Base-by-base conservation (phyloP, 2,329 filamentous ascomycete genomes). In the Exophiala sp. region DNA sequence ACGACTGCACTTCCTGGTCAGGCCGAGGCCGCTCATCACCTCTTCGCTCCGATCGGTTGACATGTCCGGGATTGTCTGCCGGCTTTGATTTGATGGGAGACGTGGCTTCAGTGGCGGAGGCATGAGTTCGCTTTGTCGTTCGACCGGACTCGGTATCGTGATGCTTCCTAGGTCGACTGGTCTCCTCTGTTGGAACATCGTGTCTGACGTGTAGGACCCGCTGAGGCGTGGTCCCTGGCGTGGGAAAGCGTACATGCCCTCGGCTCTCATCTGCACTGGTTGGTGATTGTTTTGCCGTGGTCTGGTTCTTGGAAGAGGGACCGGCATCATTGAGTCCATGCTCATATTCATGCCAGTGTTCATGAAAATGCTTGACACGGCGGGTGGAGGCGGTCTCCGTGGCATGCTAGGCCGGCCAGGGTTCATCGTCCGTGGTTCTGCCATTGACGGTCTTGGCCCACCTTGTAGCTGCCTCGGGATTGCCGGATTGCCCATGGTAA, bases 401-500 rank as follows among this genome's bases (percentile, higher is more conserved):
- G 16, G 50, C 9, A 52, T 54, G 43, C 51, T 46, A 50, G 34
- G 40, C 11, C 54, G 52, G 49, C 52, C 53, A 51, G 12, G 47
- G 20, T 43, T 49, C 55, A 48, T 50, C 42, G 52, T 50, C 21
- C 40, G 38, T 18, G 39, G 21, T 21, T 51, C 42, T 16, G 51
- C 45, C 16, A 42, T 39, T 32, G 40, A 41, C 18, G 52, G 54
- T 40, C 36, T 29, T 47, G 49, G 48, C 16, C 43, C 29, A 16
- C 38, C 29, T 4, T 34, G 50, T 18, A 40, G 39, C 29, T 54
- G 49, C 10, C 40, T 41, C 39, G 38, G 51, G 45, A 36, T 20
- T 14, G 24, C 38, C 12, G 32, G 55, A 41, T 58, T 66, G 52
- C 64, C 58, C 20, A 63, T 65, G 48, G 64, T 65, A 55, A 68